A percentile compares a stretch with the other conserved stretches of the same genome.
Conservation (phyloP, 495 filamentous ascomycete species). For the Ascobolus immersus region DNA sequence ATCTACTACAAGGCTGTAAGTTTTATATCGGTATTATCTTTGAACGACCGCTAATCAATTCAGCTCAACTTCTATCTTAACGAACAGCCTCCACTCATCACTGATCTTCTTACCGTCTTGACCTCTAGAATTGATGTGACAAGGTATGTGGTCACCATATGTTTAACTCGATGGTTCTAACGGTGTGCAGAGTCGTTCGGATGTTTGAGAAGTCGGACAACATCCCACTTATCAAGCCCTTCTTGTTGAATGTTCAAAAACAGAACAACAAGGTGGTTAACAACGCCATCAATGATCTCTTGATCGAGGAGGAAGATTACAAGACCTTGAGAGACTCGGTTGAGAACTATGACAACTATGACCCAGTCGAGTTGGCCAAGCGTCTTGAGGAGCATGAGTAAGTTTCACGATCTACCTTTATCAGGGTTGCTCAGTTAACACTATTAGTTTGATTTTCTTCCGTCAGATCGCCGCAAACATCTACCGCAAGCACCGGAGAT, state of each 20-base stretch:
- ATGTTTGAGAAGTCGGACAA: slow-evolving; percentile 98
- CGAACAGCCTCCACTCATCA: slow-evolving; percentile 83
- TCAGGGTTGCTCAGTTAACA: slow-evolving; percentile 6
- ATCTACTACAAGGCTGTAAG: slow-evolving; percentile 76
- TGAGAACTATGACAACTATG: slow-evolving; percentile 97
- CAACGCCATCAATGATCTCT: slow-evolving; percentile 87
- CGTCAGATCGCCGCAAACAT: slow-evolving; percentile 93
- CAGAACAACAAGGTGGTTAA: slow-evolving; percentile 98
- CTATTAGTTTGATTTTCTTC: slow-evolving; percentile 68
- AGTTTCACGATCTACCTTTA: slow-evolving; percentile 3
- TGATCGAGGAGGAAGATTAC: slow-evolving; percentile 98
- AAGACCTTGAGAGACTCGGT: slow-evolving; percentile 95
- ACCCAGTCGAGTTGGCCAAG: slow-evolving; percentile 80
- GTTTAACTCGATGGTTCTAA: neutral
- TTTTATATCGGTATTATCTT: neutral
- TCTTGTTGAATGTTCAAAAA: slow-evolving; percentile 82
- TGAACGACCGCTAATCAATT: neutral
- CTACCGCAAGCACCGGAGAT: slow-evolving; percentile 98
- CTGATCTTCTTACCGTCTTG: slow-evolving; percentile 76
- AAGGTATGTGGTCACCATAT: slow-evolving; percentile 21
- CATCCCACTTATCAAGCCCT: slow-evolving; percentile 95
- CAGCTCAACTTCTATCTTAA: slow-evolving; percentile 85
- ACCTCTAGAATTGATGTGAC: slow-evolving; percentile 92
- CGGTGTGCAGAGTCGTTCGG: slow-evolving; percentile 40
- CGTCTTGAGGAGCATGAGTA: slow-evolving; percentile 78